Evolutionary conservation across 345 rosid species (phyloP).

Genomic region (Bruguiera parviflora): DNA sequence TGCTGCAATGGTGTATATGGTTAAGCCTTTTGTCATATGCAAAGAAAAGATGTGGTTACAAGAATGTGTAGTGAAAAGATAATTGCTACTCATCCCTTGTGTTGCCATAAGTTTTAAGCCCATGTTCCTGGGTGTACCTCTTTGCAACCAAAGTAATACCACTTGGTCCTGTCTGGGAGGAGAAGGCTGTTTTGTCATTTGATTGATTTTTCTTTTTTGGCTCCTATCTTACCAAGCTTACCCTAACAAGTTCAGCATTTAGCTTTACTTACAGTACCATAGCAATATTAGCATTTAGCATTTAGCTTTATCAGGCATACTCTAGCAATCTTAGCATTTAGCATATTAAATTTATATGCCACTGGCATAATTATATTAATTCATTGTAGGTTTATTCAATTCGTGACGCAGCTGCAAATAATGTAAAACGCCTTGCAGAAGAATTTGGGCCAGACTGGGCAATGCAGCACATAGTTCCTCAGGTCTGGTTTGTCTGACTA

Average conservation of each 20-base stretch:
- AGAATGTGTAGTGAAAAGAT: no score
- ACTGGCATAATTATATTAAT: neutral
- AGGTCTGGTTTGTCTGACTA: slow-evolving; percentile 61
- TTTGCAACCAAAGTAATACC: neutral
- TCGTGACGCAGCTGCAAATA: slow-evolving; percentile 94
- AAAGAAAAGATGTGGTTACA: no score
- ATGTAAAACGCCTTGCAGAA: slow-evolving; percentile 91
- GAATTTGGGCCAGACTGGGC: slow-evolving; percentile 99
- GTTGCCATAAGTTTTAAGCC: neutral
- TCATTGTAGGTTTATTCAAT: slow-evolving; percentile 73
- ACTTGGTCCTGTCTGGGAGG: neutral
- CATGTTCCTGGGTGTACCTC: neutral
- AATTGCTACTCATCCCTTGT: no score
- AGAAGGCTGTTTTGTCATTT: neutral
- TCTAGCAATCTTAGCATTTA: neutral
- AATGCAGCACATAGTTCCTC: slow-evolving; percentile 95
- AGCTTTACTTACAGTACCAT: no score
- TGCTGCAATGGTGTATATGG: no score
- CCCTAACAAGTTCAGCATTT: no score
- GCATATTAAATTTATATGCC: neutral
- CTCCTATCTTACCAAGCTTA: neutral
- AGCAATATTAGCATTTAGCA: no score
- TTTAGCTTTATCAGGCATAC: neutral
- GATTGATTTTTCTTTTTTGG: neutral
- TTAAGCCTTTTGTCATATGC: no score